These are phyloP conservation scores for Chytriomyces sp. DNA, from an alignment of 192 early-diverging fungal genomes.

Conservation along the genomic window DNA sequence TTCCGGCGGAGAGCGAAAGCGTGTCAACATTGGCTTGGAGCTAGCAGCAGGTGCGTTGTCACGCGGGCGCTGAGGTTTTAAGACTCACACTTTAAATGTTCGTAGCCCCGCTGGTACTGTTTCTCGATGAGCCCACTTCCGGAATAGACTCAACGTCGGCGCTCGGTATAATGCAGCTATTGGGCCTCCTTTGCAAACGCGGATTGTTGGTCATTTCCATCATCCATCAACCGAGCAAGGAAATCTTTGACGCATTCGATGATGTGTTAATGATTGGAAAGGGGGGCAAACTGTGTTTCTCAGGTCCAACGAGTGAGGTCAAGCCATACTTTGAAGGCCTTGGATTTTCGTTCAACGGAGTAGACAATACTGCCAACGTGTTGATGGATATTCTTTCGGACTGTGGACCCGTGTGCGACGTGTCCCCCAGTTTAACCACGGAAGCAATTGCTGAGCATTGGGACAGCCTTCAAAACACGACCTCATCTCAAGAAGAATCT, in stretches of 20 bases:
- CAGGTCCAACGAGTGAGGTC: constrained; percentile 22
- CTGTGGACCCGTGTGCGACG: background rate
- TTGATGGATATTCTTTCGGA: constrained; percentile 52
- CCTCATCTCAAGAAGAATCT: background rate
- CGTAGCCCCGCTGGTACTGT: constrained; percentile 66
- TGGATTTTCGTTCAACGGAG: constrained; percentile 5
- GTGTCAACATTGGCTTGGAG: constrained; percentile 81
- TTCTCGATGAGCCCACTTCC: constrained; percentile 76
- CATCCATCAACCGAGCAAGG: constrained; percentile 71
- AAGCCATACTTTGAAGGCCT: constrained; percentile 37
- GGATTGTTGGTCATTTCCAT: constrained; percentile 67
- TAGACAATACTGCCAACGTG: constrained; percentile 38
- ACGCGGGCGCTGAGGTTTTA: too few species aligned
- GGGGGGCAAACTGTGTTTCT: constrained; percentile 62
- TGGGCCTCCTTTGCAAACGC: constrained; percentile 61
- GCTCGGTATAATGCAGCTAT: constrained; percentile 59
- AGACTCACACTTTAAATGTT: too few species aligned
- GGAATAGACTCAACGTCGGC: constrained; percentile 69
- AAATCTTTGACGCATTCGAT: constrained; percentile 81
- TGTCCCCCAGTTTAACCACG: background rate
- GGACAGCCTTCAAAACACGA: background rate
- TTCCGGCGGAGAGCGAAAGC: constrained; percentile 74
- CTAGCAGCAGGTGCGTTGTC: constrained; percentile 45
- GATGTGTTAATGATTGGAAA: constrained; percentile 69
- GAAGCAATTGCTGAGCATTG: constrained; percentile 11